phyloP scores from a whole-genome alignment of 257 asterid species.

The Gardenia jasminoides region DNA sequence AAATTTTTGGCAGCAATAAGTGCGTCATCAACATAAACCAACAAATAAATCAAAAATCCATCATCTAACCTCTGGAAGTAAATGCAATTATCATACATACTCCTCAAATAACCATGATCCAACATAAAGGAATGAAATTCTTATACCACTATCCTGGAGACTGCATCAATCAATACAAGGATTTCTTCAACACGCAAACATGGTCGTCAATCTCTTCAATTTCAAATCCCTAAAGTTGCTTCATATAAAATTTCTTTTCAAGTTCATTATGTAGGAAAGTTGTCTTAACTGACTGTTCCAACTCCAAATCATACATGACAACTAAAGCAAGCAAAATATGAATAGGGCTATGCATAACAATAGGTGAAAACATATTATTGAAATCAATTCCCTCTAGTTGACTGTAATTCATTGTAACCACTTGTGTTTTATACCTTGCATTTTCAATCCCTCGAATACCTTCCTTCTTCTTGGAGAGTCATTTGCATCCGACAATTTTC shows the following conservation, averaged over 20 bases:
- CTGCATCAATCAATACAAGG: neutral
- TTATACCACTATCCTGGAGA: neutral
- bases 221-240: conserved; percentile 4
- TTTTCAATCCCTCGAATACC: neutral
- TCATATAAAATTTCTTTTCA: conserved; percentile 1
- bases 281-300: neutral
- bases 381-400: neutral
- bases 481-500: no score
- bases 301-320: neutral
- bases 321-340: neutral
- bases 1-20: conserved; percentile 5
- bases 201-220: neutral
- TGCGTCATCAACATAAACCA: neutral
- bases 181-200: conserved; percentile 3
- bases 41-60: no score
- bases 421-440: conserved; percentile 4
- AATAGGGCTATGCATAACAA: neutral
- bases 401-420: conserved; percentile 13
- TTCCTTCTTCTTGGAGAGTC: no score
- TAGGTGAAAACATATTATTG: neutral
- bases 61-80: no score
- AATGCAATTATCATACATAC: conserved; percentile 2
- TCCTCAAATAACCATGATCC: neutral
- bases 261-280: conserved; percentile 12
- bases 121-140: conserved; percentile 6